Conservation (phyloP, 2,329 filamentous ascomycete species). For the Colletotrichum phormii region DNA sequence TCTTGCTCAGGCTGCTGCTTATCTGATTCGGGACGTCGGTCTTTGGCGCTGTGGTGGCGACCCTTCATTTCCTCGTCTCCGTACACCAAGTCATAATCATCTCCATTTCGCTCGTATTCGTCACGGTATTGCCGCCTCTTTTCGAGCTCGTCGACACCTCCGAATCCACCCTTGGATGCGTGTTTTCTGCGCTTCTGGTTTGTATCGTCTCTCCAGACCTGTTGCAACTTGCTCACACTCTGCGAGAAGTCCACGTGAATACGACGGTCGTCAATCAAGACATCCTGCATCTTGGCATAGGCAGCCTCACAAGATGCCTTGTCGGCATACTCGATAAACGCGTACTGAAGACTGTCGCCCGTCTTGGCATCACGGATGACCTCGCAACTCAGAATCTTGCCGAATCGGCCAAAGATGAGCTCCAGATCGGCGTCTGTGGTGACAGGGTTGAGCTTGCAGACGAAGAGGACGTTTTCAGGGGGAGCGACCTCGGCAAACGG, state of each 20-base stretch:
- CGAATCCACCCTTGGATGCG: slow-evolving; percentile 80
- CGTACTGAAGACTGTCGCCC: slow-evolving; percentile 95
- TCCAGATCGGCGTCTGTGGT: slow-evolving; percentile 95
- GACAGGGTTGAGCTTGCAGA: slow-evolving; percentile 98
- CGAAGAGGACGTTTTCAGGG: slow-evolving; percentile 96
- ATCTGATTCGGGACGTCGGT: slow-evolving; percentile 35
- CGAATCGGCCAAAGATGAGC: slow-evolving; percentile 96
- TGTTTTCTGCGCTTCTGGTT: slow-evolving; percentile 78
- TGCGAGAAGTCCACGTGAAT: slow-evolving; percentile 99
- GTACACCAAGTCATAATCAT: slow-evolving; percentile 83
- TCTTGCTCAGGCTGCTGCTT: slow-evolving; percentile 19
- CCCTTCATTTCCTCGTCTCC: slow-evolving; percentile 76
- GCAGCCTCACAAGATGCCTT: slow-evolving; percentile 94
- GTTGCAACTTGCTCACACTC: slow-evolving; percentile 88
- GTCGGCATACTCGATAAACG: slow-evolving; percentile 96
- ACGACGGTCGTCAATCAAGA: slow-evolving; percentile 94
- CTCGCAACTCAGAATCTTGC: slow-evolving; percentile 94
- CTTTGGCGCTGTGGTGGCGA: slow-evolving; percentile 56
- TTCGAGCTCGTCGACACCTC: slow-evolving; percentile 88
- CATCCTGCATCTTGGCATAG: slow-evolving; percentile 99
- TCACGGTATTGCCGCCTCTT: slow-evolving; percentile 90
- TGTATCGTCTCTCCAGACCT: slow-evolving; percentile 87
- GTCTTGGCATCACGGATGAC: slow-evolving; percentile 95
- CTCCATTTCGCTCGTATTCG: slow-evolving; percentile 57
- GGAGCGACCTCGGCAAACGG: slow-evolving; percentile 98